Evolutionary conservation across 148 eudicot species (phyloP).

Genomic region (Cornus suecica): DNA sequence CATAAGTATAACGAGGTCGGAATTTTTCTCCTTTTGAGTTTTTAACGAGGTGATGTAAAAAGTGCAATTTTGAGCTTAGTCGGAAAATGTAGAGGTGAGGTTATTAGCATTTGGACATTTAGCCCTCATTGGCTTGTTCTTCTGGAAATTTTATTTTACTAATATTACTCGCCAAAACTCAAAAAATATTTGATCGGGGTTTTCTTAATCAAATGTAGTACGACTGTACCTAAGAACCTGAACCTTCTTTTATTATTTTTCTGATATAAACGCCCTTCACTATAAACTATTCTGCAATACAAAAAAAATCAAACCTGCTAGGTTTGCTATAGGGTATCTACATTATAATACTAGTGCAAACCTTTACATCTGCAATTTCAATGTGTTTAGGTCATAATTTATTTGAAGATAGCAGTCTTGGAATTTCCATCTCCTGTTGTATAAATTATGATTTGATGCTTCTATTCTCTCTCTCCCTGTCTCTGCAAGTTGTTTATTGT

Average conservation of each 20-base stretch:
- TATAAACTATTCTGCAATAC: neutral
- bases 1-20: neutral
- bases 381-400: neutral
- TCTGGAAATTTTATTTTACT: neutral
- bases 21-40: neutral
- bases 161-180: neutral
- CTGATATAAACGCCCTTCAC: neutral
- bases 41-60: constrained; percentile 29
- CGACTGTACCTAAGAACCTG: neutral
- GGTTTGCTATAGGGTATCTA: neutral
- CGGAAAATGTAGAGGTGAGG: neutral
- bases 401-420: neutral
- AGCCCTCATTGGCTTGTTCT: neutral
- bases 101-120: neutral
- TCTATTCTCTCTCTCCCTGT: neutral
- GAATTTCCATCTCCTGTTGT: neutral
- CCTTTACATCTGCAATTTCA: neutral
- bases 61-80: neutral
- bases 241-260: neutral
- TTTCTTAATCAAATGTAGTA: neutral
- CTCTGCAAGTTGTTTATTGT: neutral
- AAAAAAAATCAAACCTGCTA: neutral
- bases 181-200: neutral
- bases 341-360: neutral
- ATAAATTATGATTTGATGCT: neutral